Evolutionary conservation across 2,329 filamentous ascomycete genomes (phyloP).

Genomic region (Decorospora gaudefroyi): DNA sequence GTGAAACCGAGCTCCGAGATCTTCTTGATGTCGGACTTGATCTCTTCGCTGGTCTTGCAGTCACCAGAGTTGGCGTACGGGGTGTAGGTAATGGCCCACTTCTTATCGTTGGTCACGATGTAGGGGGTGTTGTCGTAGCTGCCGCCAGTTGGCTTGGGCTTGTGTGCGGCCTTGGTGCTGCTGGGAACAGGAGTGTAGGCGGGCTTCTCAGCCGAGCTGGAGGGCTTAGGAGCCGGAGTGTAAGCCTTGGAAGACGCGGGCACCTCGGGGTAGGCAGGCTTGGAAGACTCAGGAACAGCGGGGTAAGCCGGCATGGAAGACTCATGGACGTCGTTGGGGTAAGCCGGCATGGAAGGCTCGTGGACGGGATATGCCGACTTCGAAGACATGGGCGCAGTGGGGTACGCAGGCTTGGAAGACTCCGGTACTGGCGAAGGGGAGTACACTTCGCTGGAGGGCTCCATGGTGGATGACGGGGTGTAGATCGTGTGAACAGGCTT

Average conservation of each 20-base stretch:
- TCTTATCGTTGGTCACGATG: conserved; percentile 50
- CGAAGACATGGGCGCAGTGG: conserved; percentile 1
- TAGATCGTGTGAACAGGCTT: conserved; percentile 61
- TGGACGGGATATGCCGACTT: too few relatives aligned
- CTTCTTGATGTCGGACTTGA: conserved; percentile 49
- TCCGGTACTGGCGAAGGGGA: conserved; percentile 16
- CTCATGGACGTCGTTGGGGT: conserved; percentile 3
- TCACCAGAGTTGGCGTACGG: conserved; percentile 51
- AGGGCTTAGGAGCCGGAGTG: too few relatives aligned
- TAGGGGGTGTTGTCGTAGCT: conserved; percentile 31
- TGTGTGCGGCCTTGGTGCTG: conserved; percentile 26
- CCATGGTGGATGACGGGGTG: conserved; percentile 16
- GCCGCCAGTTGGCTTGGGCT: conserved; percentile 40
- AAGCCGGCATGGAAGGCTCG: conserved; percentile 13
- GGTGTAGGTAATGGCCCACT: conserved; percentile 57
- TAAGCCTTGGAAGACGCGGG: conserved; percentile 1
- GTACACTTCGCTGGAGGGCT: conserved; percentile 15
- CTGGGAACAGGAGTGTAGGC: conserved; percentile 21
- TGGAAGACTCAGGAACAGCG: conserved; percentile 13
- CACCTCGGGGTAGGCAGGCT: conserved; percentile 14
- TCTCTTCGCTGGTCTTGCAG: conserved; percentile 50
- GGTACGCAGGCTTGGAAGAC: conserved; percentile 20
- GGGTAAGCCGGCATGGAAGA: conserved; percentile 15
- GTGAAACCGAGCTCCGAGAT: conserved; percentile 60
- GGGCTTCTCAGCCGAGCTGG: neutral